phyloP scores from a whole-genome alignment of 495 filamentous ascomycete species.

The Recurvomyces mirabilis region DNA sequence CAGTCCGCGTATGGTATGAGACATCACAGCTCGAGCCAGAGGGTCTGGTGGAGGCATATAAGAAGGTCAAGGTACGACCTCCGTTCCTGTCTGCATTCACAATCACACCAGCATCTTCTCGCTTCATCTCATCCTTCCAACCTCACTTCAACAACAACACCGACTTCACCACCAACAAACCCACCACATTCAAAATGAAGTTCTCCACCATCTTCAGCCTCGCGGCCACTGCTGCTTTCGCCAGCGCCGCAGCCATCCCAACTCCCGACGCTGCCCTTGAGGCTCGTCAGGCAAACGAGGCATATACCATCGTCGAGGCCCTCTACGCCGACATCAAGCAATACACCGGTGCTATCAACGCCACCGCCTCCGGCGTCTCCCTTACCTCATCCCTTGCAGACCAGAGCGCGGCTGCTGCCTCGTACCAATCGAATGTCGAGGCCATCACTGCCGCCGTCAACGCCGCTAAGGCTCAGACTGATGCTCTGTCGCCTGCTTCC shows the following conservation, averaged over 20 bases:
- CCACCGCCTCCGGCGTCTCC: conserved; percentile 16
- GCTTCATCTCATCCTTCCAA: too few species aligned
- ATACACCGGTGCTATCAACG: conserved; percentile 22
- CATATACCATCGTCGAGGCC: conserved; percentile 20
- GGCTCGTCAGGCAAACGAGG: conserved; percentile 11
- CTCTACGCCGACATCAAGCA: conserved; percentile 21
- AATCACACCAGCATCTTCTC: too few species aligned
- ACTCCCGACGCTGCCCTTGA: conserved; percentile 2
- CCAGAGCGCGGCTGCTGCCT: conserved; percentile 16
- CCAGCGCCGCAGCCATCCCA: conserved; percentile 15
- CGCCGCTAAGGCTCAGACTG: conserved; percentile 8
- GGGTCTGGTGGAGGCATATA: too few species aligned
- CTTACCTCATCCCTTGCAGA: conserved; percentile 7
- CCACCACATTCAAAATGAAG: conserved; percentile 9
- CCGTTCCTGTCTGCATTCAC: too few species aligned
- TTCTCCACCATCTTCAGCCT: conserved; percentile 13
- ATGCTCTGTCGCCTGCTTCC: background rate
- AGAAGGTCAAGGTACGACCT: too few species aligned
- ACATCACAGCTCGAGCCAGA: too few species aligned
- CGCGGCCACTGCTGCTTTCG: conserved; percentile 12
- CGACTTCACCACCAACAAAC: conserved; percentile 4
- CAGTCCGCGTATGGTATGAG: too few species aligned
- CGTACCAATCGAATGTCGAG: conserved; percentile 12
- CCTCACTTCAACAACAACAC: too few species aligned
- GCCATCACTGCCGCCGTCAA: conserved; percentile 17